A percentile compares a stretch with the other conserved stretches of the same genome.
phyloP scores from a whole-genome alignment of 345 rosid species.

The Rhizophora apiculata region DNA sequence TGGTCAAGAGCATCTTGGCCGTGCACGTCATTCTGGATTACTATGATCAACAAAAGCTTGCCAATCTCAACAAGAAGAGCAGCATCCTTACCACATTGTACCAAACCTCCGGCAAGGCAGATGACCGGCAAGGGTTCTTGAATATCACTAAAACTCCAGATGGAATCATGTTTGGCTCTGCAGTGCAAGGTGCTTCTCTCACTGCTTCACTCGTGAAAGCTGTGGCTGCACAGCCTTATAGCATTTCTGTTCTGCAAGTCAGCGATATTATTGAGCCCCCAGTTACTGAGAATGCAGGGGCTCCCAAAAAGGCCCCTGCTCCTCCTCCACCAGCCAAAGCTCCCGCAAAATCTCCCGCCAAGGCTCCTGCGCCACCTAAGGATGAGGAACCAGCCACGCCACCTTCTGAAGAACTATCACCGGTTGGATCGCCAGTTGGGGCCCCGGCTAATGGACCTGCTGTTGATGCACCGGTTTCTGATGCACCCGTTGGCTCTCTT shows the following conservation, averaged over 20 bases:
- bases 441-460: constrained; percentile 26
- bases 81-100: constrained; percentile 51
- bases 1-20: constrained; percentile 17
- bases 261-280: constrained; percentile 57
- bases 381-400: not conserved
- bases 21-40: constrained; percentile 31
- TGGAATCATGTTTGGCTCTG: constrained; percentile 58
- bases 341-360: constrained; percentile 6
- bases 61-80: constrained; percentile 15
- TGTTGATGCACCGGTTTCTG: constrained; percentile 32
- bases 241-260: constrained; percentile 63
- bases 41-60: constrained; percentile 24
- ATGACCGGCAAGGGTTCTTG: constrained; percentile 52
- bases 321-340: constrained; percentile 11
- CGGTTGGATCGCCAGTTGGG: constrained; percentile 9
- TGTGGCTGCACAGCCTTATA: constrained; percentile 50
- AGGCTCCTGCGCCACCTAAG: constrained; percentile 32
- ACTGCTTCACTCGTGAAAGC: constrained; percentile 37
- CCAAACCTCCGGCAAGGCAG: constrained; percentile 59
- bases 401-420: not conserved
- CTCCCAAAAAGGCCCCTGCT: constrained; percentile 40
- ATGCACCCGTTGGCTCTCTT: constrained; percentile 14
- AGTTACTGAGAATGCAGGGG: constrained; percentile 39
- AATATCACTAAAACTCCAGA: constrained; percentile 35
- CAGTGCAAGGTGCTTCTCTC: constrained; percentile 37